phyloP scores from a whole-genome alignment of 305 asterid genomes.

The Solanum aculeatissimum region DNA sequence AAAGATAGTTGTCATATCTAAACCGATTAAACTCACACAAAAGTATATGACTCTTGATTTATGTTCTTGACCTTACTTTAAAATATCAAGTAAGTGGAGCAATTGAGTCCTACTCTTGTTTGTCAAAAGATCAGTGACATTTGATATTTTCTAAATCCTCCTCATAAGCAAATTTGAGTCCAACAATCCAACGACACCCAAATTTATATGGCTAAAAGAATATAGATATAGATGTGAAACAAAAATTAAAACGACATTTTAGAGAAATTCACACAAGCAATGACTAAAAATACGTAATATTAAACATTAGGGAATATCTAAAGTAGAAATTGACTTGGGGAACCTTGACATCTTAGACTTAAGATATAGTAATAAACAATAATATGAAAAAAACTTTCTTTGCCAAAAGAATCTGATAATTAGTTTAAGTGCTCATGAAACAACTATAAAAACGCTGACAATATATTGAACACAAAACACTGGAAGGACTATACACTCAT shows the following conservation, averaged over 20 bases:
- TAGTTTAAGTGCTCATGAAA: not conserved
- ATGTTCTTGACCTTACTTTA: not conserved
- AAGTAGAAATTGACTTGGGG: slow-evolving; percentile 44
- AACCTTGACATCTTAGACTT: slow-evolving; percentile 55
- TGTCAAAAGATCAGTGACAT: not conserved
- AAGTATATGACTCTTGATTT: not conserved
- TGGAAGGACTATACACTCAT: not conserved
- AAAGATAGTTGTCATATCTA: not conserved
- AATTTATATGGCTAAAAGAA: not conserved
- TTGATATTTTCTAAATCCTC: not conserved
- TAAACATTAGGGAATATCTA: slow-evolving; percentile 22
- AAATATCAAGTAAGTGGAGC: not conserved
- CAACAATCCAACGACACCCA: not conserved
- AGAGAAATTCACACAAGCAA: not conserved
- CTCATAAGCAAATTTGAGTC: not conserved
- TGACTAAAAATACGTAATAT: not conserved
- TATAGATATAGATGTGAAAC: not conserved
- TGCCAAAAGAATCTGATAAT: not conserved
- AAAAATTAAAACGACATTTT: not conserved
- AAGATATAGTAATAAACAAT: not conserved
- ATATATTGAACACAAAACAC: not conserved
- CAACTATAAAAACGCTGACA: not conserved
- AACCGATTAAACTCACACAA: not conserved
- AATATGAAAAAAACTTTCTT: not conserved
- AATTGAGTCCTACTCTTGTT: not conserved